Evolutionary conservation across 176 grass and related monocot genomes (phyloP).

Genomic region (Oryza australiensis): DNA sequence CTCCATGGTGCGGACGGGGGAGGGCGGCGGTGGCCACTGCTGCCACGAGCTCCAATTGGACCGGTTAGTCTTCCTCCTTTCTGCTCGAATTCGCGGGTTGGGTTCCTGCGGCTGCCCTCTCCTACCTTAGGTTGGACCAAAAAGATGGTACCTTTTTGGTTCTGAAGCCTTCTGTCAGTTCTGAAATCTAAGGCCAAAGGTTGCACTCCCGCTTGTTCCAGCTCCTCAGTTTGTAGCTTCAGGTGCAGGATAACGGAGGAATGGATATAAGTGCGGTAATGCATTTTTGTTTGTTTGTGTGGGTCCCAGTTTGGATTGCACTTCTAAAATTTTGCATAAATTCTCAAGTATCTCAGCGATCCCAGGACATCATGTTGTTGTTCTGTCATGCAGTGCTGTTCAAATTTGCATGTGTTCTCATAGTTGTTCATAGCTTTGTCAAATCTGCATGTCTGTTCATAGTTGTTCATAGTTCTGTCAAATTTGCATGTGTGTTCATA

Average conservation of each 20-base stretch:
- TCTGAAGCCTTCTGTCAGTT: background rate
- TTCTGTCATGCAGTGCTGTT: background rate
- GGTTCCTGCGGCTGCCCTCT: background rate
- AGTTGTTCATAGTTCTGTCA: no score
- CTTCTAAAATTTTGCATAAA: background rate
- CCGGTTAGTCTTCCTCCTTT: constrained; percentile 20
- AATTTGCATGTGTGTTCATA: background rate
- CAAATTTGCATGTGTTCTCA: background rate
- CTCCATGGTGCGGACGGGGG: constrained; percentile 2
- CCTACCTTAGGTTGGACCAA: background rate
- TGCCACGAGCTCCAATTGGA: constrained; percentile 9
- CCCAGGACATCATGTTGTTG: background rate
- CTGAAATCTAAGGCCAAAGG: background rate
- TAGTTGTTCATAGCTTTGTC: background rate
- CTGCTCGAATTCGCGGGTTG: background rate
- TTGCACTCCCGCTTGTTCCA: background rate
- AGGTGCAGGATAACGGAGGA: background rate
- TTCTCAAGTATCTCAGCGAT: background rate
- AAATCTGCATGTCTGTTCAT: background rate
- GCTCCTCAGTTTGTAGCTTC: background rate
- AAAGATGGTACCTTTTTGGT: background rate
- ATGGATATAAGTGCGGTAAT: background rate
- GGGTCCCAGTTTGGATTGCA: background rate
- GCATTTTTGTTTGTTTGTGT: background rate
- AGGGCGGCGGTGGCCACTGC: constrained; percentile 8